Percentiles rank a stretch among this genome's conserved stretches.
phyloP scores from a whole-genome alignment of 2,329 filamentous ascomycete genomes.

The Venturia asperata region DNA sequence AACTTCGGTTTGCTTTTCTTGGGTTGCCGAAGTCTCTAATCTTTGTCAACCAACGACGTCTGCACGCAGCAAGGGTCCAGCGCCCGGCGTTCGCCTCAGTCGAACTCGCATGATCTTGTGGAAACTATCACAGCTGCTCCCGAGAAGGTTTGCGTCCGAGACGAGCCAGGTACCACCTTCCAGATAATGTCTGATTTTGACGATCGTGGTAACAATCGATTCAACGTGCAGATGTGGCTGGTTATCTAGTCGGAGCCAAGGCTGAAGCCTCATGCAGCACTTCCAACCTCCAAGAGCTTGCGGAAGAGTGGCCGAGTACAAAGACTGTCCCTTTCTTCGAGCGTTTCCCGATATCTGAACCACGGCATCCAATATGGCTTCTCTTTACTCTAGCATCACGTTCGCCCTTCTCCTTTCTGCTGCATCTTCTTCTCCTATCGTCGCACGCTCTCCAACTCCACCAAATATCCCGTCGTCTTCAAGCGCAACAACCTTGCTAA shows the following conservation, averaged over 20 bases:
- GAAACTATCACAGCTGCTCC: not conserved
- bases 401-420: not conserved
- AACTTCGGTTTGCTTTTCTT: not conserved
- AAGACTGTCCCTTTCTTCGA: not conserved
- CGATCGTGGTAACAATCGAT: not conserved
- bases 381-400: not conserved
- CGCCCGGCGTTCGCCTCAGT: not conserved
- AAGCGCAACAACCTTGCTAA: constrained; percentile 52
- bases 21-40: not conserved
- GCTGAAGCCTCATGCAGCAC: constrained; percentile 7
- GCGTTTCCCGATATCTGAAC: no score
- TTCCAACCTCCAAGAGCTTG: not conserved
- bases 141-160: not conserved
- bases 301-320: not conserved
- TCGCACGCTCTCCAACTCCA: constrained; percentile 32
- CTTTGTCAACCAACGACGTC: not conserved
- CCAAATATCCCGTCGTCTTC: constrained; percentile 57
- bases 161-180: not conserved
- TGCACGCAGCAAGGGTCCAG: not conserved
- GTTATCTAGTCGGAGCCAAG: not conserved
- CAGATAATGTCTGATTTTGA: not conserved
- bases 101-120: not conserved
- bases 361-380: not conserved
- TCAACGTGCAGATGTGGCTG: constrained; percentile 6
- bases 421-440: not conserved